Evolutionary conservation across 2,329 filamentous ascomycete species (phyloP), one percentile per base, ranked within the genome.

Genomic region (Xylariaceae sp.): DNA sequence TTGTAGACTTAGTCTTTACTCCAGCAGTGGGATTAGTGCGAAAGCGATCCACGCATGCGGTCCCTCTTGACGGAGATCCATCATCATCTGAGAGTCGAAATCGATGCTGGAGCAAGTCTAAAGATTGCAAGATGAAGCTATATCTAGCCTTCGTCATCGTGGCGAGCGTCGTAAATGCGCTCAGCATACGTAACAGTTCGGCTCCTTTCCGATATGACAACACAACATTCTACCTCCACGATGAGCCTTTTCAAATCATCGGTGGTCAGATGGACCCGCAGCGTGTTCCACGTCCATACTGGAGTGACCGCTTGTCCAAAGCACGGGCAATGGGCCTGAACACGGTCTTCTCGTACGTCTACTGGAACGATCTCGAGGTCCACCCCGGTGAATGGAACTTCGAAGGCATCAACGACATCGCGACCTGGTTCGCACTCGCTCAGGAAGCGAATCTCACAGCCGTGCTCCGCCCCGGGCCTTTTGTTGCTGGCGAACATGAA

Each of bases 251-350:
- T 39, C 53, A 60, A 30, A 68, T 70, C 32, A 64, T 70, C 36
- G 67, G 67, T 1, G 67, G 67, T 6, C 65, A 71, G 49, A 70
- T 71, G 59, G 67, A 71, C 42, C 66, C 66, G 1, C 69, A 72
- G 41, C 64, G 68, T 8, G 65, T 72, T n/a, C 69, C 68, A 0
- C 55, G 56, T 6, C 46, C 61, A 17, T 68, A 68, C 46, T 72
- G 69, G 69, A 45, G 55, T 12, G 61, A 71, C 17, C 60, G 69
- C 7, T 47, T 71, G 3, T 43, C 52, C 22, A 67, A 62, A 41
- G 68, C 64, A 13, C 54, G 60, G 8, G 60, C 66, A 4, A 68
- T 71, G 65, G 66, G 68, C 2, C 42, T 71, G 1, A 71, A 71
- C 46, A 71, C 67, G 2, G 67, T 71, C 28, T 70, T 72, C 45